Conservation (phyloP, 495 filamentous ascomycete genomes). For the Penicillium waksmanii region DNA sequence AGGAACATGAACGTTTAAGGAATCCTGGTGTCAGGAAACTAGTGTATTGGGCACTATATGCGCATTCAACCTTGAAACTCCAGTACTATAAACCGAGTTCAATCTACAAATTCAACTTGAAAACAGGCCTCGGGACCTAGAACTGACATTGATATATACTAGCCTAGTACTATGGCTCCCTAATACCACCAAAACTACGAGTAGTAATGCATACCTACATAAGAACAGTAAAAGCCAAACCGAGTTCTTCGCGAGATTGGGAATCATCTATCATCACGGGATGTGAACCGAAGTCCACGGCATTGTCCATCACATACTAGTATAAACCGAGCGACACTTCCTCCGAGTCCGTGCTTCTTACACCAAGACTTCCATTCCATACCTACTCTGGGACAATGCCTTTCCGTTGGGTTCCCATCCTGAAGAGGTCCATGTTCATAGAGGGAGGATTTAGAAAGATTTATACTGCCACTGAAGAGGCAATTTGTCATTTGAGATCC, state of each 20-base stretch:
- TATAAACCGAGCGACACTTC: slow-evolving; percentile 21
- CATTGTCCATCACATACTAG: slow-evolving; percentile 22
- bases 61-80: too few relatives aligned
- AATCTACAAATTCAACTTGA: too few relatives aligned
- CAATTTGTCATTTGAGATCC: slow-evolving; percentile 36
- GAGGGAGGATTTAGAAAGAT: background rate
- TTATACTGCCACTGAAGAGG: slow-evolving; percentile 32
- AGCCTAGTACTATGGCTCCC: background rate
- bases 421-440: too few relatives aligned
- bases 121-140: too few relatives aligned
- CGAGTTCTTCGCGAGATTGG: slow-evolving; percentile 33
- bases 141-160: background rate
- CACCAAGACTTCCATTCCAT: slow-evolving; percentile 2
- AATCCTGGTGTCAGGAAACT: too few relatives aligned
- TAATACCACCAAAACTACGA: background rate
- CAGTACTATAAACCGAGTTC: too few relatives aligned
- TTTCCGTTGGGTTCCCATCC: too few relatives aligned
- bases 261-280: slow-evolving; percentile 38
- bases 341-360: slow-evolving; percentile 17
- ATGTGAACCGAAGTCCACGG: slow-evolving; percentile 13
- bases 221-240: slow-evolving; percentile 26
- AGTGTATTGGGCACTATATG: too few relatives aligned
- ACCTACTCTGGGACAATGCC: background rate
- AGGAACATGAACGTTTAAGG: too few relatives aligned
- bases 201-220: slow-evolving; percentile 44